phyloP scores from a whole-genome alignment of 2,329 filamentous ascomycete species.

The Hawksworthiomyces lignivorus region DNA sequence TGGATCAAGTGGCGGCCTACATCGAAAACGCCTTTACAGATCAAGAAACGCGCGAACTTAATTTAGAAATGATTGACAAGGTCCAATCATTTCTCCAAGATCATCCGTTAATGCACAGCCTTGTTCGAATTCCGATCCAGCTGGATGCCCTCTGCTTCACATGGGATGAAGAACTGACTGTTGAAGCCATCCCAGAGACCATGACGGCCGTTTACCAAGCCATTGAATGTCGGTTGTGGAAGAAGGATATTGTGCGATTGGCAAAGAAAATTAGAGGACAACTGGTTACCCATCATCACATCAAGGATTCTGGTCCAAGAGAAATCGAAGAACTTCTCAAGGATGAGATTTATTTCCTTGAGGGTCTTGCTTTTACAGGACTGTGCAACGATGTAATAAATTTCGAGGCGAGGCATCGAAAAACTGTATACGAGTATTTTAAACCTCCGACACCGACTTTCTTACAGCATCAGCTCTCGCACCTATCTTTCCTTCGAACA shows the following conservation, averaged over 20 bases:
- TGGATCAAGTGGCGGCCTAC: slow-evolving; percentile 28
- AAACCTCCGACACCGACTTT: slow-evolving; percentile 14
- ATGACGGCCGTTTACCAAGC: slow-evolving; percentile 30
- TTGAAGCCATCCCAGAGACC: slow-evolving; percentile 19
- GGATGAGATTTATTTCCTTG: slow-evolving; percentile 19
- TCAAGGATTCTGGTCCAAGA: too few species aligned
- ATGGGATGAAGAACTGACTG: slow-evolving; percentile 21
- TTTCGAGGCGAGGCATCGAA: slow-evolving; percentile 21
- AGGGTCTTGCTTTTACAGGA: slow-evolving; percentile 29
- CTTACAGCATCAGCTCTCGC: too few species aligned
- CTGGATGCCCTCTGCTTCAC: slow-evolving; percentile 35
- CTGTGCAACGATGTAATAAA: slow-evolving; percentile 25
- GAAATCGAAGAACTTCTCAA: slow-evolving; percentile 15
- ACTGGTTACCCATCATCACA: not conserved
- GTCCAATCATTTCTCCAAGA: slow-evolving; percentile 26
- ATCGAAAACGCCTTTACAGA: slow-evolving; percentile 19
- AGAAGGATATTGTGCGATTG: slow-evolving; percentile 28
- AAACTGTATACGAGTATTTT: slow-evolving; percentile 15
- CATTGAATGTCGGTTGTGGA: slow-evolving; percentile 24
- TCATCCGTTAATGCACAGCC: slow-evolving; percentile 24
- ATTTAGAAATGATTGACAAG: too few species aligned
- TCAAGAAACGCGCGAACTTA: too few species aligned
- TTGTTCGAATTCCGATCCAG: slow-evolving; percentile 35
- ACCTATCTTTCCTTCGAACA: slow-evolving; percentile 29
- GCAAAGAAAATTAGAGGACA: slow-evolving; percentile 19